Evolutionary conservation across 768 basidiomycete genomes (phyloP).

Genomic region (Boletus bicolor): DNA sequence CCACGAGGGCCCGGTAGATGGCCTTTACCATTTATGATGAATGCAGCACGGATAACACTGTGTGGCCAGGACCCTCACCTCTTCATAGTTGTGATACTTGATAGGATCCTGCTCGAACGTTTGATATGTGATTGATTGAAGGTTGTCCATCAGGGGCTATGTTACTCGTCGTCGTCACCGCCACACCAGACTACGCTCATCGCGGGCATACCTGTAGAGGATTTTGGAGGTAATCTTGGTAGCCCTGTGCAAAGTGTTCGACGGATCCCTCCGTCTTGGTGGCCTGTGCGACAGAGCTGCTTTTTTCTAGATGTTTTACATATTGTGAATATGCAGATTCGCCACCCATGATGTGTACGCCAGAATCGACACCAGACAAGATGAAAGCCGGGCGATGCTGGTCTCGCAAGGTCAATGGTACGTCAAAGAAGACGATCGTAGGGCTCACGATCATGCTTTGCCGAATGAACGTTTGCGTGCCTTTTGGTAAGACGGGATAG

Average conservation of each 20-base stretch:
- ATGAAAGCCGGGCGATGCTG: constrained; percentile 87
- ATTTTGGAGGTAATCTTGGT: constrained; percentile 93
- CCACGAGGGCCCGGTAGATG: constrained; percentile 72
- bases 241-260: constrained; percentile 87
- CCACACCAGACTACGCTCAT: not conserved
- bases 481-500: constrained; percentile 94
- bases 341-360: constrained; percentile 76
- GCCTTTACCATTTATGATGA: constrained; percentile 47
- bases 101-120: constrained; percentile 98
- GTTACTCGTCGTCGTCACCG: constrained; percentile 10
- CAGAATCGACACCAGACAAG: constrained; percentile 62
- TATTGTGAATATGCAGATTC: constrained; percentile 90
- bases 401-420: constrained; percentile 18
- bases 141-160: constrained; percentile 95
- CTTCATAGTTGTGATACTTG: constrained; percentile 94
- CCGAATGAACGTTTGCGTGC: constrained; percentile 86
- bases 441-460: constrained; percentile 78
- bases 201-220: constrained; percentile 71
- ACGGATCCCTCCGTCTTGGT: constrained; percentile 67
- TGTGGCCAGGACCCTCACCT: constrained; percentile 44
- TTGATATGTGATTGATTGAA: constrained; percentile 94
- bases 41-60: constrained; percentile 8
- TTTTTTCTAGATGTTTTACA: constrained; percentile 76
- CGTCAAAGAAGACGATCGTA: constrained; percentile 12
- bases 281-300: constrained; percentile 65